Evolutionary conservation across 306 rosid species (phyloP), one percentile per base, ranked within the genome.

Genomic region (Cucurbita ficifolia): DNA sequence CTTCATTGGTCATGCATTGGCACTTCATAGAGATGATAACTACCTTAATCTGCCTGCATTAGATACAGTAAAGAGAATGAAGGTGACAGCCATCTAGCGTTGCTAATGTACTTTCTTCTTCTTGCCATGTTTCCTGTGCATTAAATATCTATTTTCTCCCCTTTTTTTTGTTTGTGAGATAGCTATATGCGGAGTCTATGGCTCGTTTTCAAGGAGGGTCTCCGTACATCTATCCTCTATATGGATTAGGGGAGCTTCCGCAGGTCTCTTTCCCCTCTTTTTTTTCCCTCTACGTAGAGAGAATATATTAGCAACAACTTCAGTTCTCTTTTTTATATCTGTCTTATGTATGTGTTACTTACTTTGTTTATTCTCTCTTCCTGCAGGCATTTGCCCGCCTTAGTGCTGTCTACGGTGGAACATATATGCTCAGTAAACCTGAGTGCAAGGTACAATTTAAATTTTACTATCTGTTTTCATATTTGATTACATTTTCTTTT

Each of bases 171-270:
- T 56, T 52, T 68, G 19, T 71, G 40, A 74, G 49, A 69, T 84
- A 94, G 99, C 89, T 94, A 72, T 94, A 94, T 81, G 78, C 92
- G 19, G 99, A 94, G 83, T 94, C 99, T 78, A 24, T 94, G 73
- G 97, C 97, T 45, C 97, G 99, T 62, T 94, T 94, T 81, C 96
- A 90, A 87, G 99, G 99, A 76, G 98, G 98, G 62, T 94, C 98
- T 11, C 97, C 98, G 39, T 94, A 94, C 86, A 94, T 94, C 77
- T 90, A 94, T 84, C 97, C 98, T 54, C 83, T 94, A 85, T 94
- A 94, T 81, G 98, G 98, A 76, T 80, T 94, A 75, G 98, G 98
- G 83, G 98, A 94, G 88, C 98, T 94, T 73, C 98, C 98, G 5
- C 98, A 94, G 98, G 97, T 90, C 19, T 77, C 68, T 40, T 40